phyloP scores from a whole-genome alignment of 441 rosid genomes.

The Eutrema salsugineum region DNA sequence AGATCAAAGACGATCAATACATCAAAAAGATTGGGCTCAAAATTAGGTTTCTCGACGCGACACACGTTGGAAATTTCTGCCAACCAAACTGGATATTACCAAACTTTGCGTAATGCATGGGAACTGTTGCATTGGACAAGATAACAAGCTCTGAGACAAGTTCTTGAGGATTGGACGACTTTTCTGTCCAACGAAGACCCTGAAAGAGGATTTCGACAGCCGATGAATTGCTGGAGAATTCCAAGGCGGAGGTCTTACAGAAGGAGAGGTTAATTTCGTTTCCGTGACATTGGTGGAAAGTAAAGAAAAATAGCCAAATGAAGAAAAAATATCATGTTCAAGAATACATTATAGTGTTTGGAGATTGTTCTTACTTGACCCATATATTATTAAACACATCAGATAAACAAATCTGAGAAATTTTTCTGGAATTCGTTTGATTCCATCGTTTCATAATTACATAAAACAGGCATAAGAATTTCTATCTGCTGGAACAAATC shows the following conservation, averaged over 20 bases:
- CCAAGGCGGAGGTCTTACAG: not conserved
- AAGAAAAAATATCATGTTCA: no score
- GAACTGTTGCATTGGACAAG: conserved; percentile 73
- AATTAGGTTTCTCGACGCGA: conserved; percentile 64
- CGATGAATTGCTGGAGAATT: conserved; percentile 6
- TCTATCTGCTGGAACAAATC: no score
- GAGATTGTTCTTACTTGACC: no score
- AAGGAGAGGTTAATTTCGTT: not conserved
- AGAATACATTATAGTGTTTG: no score
- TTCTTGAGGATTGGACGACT: conserved; percentile 69
- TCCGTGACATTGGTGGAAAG: no score
- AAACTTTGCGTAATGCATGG: conserved; percentile 81
- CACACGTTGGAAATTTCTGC: conserved; percentile 73
- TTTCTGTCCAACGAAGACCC: not conserved
- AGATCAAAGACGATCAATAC: conserved; percentile 48
- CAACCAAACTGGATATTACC: conserved; percentile 77
- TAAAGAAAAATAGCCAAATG: no score
- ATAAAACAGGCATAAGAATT: no score
- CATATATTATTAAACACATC: no score
- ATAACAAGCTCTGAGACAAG: conserved; percentile 61
- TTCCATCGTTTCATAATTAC: no score
- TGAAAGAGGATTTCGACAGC: not conserved
- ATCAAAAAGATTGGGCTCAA: conserved; percentile 47
- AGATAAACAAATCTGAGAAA: no score
- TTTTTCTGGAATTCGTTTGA: no score